Conservation (phyloP, 441 rosid species). For the Caryocar brasiliense region DNA sequence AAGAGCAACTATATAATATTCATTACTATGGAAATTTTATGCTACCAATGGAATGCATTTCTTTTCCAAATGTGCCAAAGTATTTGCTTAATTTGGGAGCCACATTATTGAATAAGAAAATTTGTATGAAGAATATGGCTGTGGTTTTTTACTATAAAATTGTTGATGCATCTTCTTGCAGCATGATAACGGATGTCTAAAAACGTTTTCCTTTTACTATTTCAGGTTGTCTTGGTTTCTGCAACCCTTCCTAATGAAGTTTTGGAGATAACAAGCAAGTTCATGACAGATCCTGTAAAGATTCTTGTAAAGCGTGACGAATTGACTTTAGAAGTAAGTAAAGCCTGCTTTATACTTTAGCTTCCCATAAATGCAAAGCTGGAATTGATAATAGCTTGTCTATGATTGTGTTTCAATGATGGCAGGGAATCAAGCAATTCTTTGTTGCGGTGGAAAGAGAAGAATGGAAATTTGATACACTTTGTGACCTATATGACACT, state of each 20-base stretch:
- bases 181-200: too few relatives aligned
- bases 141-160: too few relatives aligned
- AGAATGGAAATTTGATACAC: conserved; percentile 96
- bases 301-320: conserved; percentile 98
- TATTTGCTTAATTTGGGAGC: too few relatives aligned
- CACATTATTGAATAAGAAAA: too few relatives aligned
- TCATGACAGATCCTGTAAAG: conserved; percentile 97
- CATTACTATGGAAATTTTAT: too few relatives aligned
- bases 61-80: too few relatives aligned
- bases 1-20: too few relatives aligned
- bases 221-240: conserved; percentile 58
- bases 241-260: conserved; percentile 98
- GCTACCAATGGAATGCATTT: too few relatives aligned
- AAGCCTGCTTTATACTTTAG: not conserved
- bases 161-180: too few relatives aligned
- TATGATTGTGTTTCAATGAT: conserved; percentile 10
- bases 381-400: not conserved
- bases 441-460: conserved; percentile 91
- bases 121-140: too few relatives aligned
- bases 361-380: not conserved
- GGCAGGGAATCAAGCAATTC: conserved; percentile 87
- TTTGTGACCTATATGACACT: conserved; percentile 89
- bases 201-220: too few relatives aligned
- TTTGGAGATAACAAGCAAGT: conserved; percentile 85
- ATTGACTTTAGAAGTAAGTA: conserved; percentile 75